Percentiles rank a stretch among this genome's conserved stretches.
Conservation (phyloP, 164 flowering plant species). For the Hamamelis virginiana region DNA sequence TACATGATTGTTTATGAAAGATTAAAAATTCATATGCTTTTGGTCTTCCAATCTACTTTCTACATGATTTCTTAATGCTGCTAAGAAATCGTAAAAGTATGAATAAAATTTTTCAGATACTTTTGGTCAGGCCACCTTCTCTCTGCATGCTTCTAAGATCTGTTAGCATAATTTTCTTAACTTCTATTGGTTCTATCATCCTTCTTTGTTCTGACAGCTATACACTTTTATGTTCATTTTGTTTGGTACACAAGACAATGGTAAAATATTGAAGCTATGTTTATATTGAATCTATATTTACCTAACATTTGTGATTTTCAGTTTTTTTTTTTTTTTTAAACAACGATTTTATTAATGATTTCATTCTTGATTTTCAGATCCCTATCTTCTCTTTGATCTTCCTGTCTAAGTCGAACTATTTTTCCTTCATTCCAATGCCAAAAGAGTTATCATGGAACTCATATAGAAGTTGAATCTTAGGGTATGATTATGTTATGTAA, state of each 20-base stretch:
- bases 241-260: too few species aligned
- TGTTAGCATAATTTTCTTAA: not conserved
- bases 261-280: not conserved
- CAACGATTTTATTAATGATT: too few species aligned
- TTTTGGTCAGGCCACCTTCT: not conserved
- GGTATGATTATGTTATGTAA: conserved; percentile 49
- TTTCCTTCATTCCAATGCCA: conserved; percentile 87
- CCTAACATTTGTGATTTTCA: too few species aligned
- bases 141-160: not conserved
- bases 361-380: too few species aligned
- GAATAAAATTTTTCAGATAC: not conserved
- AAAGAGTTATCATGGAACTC: conserved; percentile 68
- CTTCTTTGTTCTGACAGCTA: not conserved
- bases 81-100: too few species aligned
- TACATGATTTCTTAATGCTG: too few species aligned
- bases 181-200: not conserved
- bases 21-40: too few species aligned
- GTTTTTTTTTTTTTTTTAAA: too few species aligned
- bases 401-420: conserved; percentile 96
- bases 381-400: conserved; percentile 92
- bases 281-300: too few species aligned
- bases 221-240: not conserved
- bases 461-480: conserved; percentile 74
- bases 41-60: too few species aligned
- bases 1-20: too few species aligned